Percentiles rank a stretch among this genome's conserved stretches.
Evolutionary conservation across 129 eudicot species (phyloP).

Genomic region (Heracleum sosnowskyi): DNA sequence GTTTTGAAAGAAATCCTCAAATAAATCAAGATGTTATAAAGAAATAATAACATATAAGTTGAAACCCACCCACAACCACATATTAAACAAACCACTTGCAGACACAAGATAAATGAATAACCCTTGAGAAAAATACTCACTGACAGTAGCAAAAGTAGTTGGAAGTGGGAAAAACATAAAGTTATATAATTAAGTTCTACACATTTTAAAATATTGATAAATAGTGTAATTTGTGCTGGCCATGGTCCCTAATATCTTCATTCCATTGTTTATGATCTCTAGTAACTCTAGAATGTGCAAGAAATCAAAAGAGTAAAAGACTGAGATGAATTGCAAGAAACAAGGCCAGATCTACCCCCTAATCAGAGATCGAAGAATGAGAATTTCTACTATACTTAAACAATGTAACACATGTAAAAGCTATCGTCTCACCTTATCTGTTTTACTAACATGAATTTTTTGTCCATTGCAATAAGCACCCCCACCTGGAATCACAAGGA

Average conservation of each 20-base stretch:
- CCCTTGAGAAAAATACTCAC: neutral
- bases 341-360: neutral
- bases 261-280: neutral
- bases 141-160: neutral
- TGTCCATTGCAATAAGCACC: slow-evolving; percentile 94
- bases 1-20: neutral
- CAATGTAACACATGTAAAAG: slow-evolving; percentile 2
- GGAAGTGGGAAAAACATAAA: neutral
- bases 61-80: neutral
- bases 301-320: neutral
- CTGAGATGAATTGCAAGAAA: neutral
- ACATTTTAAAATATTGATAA: neutral
- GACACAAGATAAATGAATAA: neutral
- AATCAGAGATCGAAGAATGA: neutral
- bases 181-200: neutral
- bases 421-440: slow-evolving; percentile 57
- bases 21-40: neutral
- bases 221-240: neutral
- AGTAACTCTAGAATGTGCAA: neutral
- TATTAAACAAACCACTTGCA: neutral
- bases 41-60: neutral
- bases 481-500: slow-evolving; percentile 47
- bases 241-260: neutral
- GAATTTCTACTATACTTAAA: neutral
- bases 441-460: slow-evolving; percentile 70